phyloP scores from a whole-genome alignment of 2,329 filamentous ascomycete species.

The Trichoderma citrinoviride region DNA sequence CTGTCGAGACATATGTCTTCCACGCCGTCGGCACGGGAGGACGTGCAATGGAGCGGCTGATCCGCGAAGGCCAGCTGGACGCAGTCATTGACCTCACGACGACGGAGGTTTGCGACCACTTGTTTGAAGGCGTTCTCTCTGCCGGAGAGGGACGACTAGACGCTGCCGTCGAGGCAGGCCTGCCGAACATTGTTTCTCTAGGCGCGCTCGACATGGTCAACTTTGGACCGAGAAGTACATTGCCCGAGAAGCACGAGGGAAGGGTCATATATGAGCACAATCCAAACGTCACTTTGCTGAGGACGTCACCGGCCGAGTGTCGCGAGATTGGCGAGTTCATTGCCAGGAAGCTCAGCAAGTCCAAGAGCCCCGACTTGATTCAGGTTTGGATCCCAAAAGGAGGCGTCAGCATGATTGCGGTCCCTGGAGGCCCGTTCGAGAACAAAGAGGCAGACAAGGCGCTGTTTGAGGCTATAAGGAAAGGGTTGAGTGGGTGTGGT shows the following conservation, averaged over 20 bases:
- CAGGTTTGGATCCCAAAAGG: conserved; percentile 59
- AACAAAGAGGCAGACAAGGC: conserved; percentile 43
- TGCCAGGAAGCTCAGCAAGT: conserved; percentile 48
- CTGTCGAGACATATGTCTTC: conserved; percentile 62
- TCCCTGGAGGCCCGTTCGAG: conserved; percentile 52
- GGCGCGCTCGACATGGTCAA: conserved; percentile 62
- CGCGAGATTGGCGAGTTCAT: conserved; percentile 55
- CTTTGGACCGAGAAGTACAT: conserved; percentile 55
- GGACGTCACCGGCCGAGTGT: conserved; percentile 59
- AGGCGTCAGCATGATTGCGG: conserved; percentile 61
- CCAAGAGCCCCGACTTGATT: conserved; percentile 41
- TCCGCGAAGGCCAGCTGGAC: conserved; percentile 57
- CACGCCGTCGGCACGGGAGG: conserved; percentile 69
- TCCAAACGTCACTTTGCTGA: conserved; percentile 62
- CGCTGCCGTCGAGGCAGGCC: conserved; percentile 53
- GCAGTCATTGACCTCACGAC: conserved; percentile 70
- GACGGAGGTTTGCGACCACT: conserved; percentile 63
- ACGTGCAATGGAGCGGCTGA: conserved; percentile 64
- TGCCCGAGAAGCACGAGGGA: conserved; percentile 53
- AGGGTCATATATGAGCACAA: conserved; percentile 64
- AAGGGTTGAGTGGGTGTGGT: conserved; percentile 46
- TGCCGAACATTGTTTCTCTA: conserved; percentile 53
- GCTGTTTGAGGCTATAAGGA: conserved; percentile 52
- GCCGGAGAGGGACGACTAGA: conserved; percentile 57
- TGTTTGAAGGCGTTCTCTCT: conserved; percentile 62